phyloP scores from a whole-genome alignment of 208 protist genomes.

The Naegleria fowleri region DNA sequence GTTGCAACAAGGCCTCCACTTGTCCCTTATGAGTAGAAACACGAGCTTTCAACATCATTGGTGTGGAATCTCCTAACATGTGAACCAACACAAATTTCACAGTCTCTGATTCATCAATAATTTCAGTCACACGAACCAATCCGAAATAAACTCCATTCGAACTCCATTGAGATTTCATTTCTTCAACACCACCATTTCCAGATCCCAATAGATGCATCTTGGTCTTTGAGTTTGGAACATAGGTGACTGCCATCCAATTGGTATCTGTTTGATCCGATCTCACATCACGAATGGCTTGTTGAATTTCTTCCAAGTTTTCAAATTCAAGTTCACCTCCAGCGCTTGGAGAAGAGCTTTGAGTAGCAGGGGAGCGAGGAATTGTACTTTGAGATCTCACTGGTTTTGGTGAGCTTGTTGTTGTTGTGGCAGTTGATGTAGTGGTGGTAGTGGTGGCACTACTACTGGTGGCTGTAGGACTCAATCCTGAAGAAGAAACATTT shows the following conservation, averaged over 20 bases:
- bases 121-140: background rate
- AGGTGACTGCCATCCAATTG: slow-evolving; percentile 1
- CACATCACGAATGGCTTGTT: background rate
- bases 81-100: slow-evolving; percentile 15
- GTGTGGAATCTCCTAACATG: background rate
- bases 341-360: background rate
- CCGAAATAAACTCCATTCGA: background rate
- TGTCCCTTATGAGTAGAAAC: background rate
- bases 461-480: background rate
- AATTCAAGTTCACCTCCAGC: background rate
- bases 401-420: background rate
- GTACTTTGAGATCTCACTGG: background rate
- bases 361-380: background rate
- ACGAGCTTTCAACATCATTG: background rate
- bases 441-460: too few relatives aligned
- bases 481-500: background rate
- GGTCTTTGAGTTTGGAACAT: background rate
- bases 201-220: background rate
- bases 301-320: background rate
- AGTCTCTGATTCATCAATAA: slow-evolving; percentile 12
- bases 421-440: background rate
- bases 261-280: background rate
- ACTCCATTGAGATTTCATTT: background rate
- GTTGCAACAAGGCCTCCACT: background rate
- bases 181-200: slow-evolving; percentile 6